Percentiles rank a stretch among this genome's conserved stretches.
phyloP scores from a whole-genome alignment of 2,329 filamentous ascomycete genomes.

The Neonectria punicea region DNA sequence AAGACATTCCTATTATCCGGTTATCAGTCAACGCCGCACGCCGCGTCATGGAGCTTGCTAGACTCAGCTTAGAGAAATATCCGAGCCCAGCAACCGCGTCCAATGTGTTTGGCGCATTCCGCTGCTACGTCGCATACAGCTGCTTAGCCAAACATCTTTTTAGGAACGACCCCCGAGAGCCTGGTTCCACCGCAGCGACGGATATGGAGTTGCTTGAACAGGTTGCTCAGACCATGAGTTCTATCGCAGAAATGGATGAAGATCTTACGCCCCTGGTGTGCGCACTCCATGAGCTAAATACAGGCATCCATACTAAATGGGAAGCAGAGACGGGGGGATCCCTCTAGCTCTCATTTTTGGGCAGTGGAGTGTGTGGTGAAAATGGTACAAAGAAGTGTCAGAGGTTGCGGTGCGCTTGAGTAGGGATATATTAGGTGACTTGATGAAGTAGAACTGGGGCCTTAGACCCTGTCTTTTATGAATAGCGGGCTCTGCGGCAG shows the following conservation, averaged over 20 bases:
- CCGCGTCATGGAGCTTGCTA: not conserved
- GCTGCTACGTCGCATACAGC: conserved; percentile 1
- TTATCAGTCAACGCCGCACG: conserved; percentile 2
- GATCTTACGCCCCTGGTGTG: not conserved
- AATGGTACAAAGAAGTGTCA: no score
- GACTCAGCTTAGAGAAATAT: conserved; percentile 1
- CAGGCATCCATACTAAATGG: not conserved
- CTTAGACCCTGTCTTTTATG: no score
- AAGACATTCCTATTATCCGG: not conserved
- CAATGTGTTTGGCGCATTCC: conserved; percentile 11
- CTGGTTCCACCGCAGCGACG: not conserved
- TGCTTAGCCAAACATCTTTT: not conserved
- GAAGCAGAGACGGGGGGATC: no score
- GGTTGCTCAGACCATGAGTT: not conserved
- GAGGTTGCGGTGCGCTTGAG: no score
- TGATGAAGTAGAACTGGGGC: no score
- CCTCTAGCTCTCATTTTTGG: no score
- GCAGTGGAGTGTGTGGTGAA: no score
- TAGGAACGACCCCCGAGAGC: not conserved
- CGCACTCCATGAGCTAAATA: not conserved
- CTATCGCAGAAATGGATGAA: not conserved
- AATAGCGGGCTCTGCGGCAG: no score
- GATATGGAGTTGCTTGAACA: not conserved
- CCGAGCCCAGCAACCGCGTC: not conserved
- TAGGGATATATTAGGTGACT: no score